These are phyloP conservation scores for Colletotrichum chlorophyti DNA, from an alignment of 2,329 filamentous ascomycete species.

Conservation along the genomic window DNA sequence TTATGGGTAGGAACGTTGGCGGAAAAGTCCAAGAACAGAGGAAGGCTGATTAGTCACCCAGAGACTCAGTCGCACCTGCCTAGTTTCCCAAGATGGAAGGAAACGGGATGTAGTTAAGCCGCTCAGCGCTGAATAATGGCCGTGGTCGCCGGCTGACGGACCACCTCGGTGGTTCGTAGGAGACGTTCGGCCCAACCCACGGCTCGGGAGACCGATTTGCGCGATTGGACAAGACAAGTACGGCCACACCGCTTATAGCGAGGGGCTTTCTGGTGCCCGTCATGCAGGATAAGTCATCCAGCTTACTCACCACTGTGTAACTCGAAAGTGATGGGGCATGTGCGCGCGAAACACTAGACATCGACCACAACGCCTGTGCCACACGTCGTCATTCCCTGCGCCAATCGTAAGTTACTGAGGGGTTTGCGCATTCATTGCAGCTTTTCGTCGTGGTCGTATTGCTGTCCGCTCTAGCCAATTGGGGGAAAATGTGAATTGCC, in stretches of 20 bases:
- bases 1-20: too few relatives aligned
- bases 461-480: too few relatives aligned
- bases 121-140: conserved; percentile 15
- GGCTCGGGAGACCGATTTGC: not conserved
- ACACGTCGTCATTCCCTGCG: too few relatives aligned
- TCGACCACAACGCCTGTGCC: too few relatives aligned
- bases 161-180: conserved; percentile 2
- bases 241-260: not conserved
- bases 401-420: too few relatives aligned
- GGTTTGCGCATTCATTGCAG: not conserved
- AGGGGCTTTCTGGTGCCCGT: not conserved
- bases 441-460: not conserved
- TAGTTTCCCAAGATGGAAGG: not conserved
- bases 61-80: not conserved
- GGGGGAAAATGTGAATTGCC: too few relatives aligned
- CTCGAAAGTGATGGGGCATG: too few relatives aligned
- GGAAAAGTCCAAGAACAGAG: not conserved
- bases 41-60: too few relatives aligned
- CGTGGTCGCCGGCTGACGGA: not conserved
- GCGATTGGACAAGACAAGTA: not conserved
- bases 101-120: conserved; percentile 9
- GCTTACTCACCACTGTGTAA: too few relatives aligned
- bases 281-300: too few relatives aligned
- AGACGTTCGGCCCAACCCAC: not conserved
- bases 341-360: too few relatives aligned